Evolutionary conservation across 306 rosid genomes (phyloP).

Genomic region (Prinsepia uniflora): DNA sequence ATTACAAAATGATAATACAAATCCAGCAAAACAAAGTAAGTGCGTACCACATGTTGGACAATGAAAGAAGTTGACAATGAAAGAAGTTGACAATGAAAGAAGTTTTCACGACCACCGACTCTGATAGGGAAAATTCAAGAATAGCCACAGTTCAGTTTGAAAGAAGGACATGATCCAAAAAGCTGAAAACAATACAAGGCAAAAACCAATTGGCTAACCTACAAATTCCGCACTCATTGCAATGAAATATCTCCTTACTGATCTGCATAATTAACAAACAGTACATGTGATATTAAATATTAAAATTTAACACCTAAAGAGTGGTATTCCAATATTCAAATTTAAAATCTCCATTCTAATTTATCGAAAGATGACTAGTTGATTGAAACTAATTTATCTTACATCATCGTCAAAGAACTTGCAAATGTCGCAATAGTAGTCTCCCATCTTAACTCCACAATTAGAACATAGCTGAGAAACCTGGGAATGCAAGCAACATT

Average conservation of each 20-base stretch:
- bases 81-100: too few relatives aligned
- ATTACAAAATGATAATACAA: background rate
- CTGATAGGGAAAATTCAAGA: constrained; percentile 28
- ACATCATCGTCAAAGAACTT: constrained; percentile 65
- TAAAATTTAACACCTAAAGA: background rate
- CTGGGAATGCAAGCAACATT: constrained; percentile 20
- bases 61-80: too few relatives aligned
- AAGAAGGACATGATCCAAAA: constrained; percentile 8
- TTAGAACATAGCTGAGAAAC: constrained; percentile 58
- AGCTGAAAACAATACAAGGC: constrained; percentile 7
- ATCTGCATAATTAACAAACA: constrained; percentile 42
- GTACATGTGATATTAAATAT: background rate
- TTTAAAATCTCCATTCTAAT: background rate
- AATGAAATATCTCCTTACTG: constrained; percentile 55
- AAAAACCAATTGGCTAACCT: constrained; percentile 38
- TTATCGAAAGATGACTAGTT: background rate
- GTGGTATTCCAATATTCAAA: background rate
- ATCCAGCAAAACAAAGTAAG: constrained; percentile 11
- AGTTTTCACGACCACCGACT: constrained; percentile 56
- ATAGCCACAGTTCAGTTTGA: constrained; percentile 8
- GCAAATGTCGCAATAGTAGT: constrained; percentile 62
- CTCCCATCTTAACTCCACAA: constrained; percentile 67
- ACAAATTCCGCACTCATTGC: constrained; percentile 73
- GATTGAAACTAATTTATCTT: constrained; percentile 9
- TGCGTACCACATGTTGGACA: constrained; percentile 56